Evolutionary conservation across 208 protist genomes (phyloP).

Genomic region (Tritrichomonas foetus): DNA sequence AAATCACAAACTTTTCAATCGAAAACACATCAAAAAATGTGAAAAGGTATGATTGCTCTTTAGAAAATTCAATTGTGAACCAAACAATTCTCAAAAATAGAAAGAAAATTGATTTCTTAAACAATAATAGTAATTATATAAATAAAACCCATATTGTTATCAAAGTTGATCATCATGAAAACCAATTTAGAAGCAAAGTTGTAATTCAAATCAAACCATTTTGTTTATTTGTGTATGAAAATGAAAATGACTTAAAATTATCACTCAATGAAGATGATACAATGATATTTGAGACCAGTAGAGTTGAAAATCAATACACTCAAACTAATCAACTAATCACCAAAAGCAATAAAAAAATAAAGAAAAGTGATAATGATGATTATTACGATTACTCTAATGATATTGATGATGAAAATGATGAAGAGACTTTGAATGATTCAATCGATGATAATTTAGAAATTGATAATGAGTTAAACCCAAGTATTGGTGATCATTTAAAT

Average conservation of each 20-base stretch:
- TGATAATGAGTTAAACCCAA: neutral
- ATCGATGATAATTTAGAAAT: neutral
- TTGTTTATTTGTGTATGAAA: neutral
- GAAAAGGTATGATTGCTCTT: constrained; percentile 1
- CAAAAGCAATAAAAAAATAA: too few relatives aligned
- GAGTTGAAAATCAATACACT: neutral
- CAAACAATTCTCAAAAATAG: neutral
- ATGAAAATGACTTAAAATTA: neutral
- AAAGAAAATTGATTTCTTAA: too few relatives aligned
- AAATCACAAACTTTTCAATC: neutral
- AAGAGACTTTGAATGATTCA: neutral
- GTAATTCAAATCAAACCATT: neutral
- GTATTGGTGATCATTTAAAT: neutral
- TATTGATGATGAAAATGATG: too few relatives aligned
- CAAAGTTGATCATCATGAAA: too few relatives aligned
- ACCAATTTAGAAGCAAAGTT: neutral
- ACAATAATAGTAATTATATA: neutral
- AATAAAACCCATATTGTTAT: neutral
- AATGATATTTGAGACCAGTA: neutral
- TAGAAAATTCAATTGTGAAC: neutral
- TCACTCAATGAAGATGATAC: neutral
- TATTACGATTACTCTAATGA: too few relatives aligned
- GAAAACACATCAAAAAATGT: neutral
- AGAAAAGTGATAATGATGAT: too few relatives aligned
- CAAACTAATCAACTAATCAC: neutral